Base-by-base conservation (phyloP, 257 asterid species). In the Hygrophila difformis region DNA sequence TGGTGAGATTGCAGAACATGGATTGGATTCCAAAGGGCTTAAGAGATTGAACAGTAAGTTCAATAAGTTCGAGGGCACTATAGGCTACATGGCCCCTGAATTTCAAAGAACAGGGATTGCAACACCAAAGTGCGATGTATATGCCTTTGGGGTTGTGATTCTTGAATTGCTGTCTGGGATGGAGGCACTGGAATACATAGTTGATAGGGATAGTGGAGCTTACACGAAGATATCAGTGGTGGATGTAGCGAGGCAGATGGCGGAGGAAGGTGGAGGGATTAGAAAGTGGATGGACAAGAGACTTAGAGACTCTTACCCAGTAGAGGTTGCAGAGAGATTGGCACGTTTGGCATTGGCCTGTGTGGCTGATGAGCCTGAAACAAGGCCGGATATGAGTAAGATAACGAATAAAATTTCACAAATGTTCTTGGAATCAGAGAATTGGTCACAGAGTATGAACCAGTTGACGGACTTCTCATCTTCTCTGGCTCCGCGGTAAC, bases 81-180 rank as follows among this genome's bases (percentile, higher is more conserved):
- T 86, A 38, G 98, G 96, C 41, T 89, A 89, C 54, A 89, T 89
- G 98, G 81, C 98, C 18, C 98, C 98, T 1, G 98, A 89, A 60
- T 89, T 73, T 35, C 80, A 68, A 29, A 44, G 24, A 18, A 82
- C 76, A 13, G 98, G 98, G 47, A 55, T 71, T 3, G 67, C 77
- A 9, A 69, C 94, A 6, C 82, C 75, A 35, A 79, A 71, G 49
- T 65, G 77, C 5, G 96, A 89, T 49, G 86, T 85, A 4, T 89
- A 79, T 57, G 85, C 96, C 36, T 89, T 85, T 36, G 98, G 98
- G 53, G 93, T 89, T 28, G 94, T 89, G 67, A 38, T 85, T 46
- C 70, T 89, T 52, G 98, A 89, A 61, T 38, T 89, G 34, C 47
- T 79, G 22, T 79, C 96, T 0, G 96, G 98, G n/a, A 66, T 68